Conservation (phyloP, 768 basidiomycete genomes). For the Paxillus rubicundulus region DNA sequence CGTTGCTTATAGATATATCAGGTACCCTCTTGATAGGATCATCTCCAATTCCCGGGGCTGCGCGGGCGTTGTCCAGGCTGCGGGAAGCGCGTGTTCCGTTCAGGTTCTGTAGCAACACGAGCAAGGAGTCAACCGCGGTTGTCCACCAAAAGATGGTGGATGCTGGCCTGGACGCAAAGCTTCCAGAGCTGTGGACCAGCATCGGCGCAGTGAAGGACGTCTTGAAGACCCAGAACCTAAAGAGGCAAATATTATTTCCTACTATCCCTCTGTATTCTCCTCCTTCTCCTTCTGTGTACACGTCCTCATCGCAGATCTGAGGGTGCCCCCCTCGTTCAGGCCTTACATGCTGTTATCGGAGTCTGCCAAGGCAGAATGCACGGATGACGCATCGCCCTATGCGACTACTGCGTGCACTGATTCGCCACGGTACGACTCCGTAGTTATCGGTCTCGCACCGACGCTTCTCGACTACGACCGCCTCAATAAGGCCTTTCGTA, state of each 20-base stretch:
- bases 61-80: conserved; percentile 25
- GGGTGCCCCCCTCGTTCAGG: conserved; percentile 25
- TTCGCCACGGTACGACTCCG: conserved; percentile 44
- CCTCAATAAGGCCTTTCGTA: conserved; percentile 65
- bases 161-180: conserved; percentile 49
- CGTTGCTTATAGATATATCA: conserved; percentile 63
- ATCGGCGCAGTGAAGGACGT: conserved; percentile 54
- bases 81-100: conserved; percentile 38
- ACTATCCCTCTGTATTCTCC: not conserved
- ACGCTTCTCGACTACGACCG: conserved; percentile 47
- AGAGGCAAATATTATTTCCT: conserved; percentile 31
- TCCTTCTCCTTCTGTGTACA: not conserved
- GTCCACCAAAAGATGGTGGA: conserved; percentile 41
- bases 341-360: conserved; percentile 57
- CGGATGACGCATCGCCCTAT: conserved; percentile 7
- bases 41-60: conserved; percentile 47
- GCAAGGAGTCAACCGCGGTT: conserved; percentile 54
- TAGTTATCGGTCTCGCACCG: conserved; percentile 64
- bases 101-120: conserved; percentile 66
- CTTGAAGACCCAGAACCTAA: conserved; percentile 40
- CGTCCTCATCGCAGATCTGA: not conserved
- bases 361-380: conserved; percentile 45
- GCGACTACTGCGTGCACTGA: not conserved
- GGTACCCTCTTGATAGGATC: conserved; percentile 62
- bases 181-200: conserved; percentile 59